phyloP scores from a whole-genome alignment of 805 yeast genomes.

The Myxozyma udenii region DNA sequence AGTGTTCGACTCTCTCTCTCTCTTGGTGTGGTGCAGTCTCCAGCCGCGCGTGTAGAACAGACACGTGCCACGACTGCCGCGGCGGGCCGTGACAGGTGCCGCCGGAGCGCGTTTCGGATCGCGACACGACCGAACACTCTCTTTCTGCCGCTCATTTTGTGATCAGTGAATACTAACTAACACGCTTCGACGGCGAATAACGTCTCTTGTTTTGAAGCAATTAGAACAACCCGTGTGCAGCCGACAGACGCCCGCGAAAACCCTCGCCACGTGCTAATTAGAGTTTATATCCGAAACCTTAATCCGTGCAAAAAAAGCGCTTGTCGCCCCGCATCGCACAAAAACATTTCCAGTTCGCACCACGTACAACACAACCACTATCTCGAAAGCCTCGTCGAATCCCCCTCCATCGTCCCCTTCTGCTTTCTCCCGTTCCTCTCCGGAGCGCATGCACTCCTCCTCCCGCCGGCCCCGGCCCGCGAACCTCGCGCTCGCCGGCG shows the following conservation, averaged over 20 bases:
- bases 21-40: not conserved
- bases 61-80: not conserved
- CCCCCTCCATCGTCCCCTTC: not conserved
- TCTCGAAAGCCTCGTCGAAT: not conserved
- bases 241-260: too few relatives aligned
- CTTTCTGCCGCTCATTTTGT: too few relatives aligned
- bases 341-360: not conserved
- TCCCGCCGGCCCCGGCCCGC: conserved; percentile 35
- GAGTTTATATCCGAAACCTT: too few relatives aligned
- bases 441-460: conserved; percentile 4
- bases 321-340: not conserved
- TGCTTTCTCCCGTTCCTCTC: not conserved
- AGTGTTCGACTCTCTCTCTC: too few relatives aligned
- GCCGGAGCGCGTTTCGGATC: not conserved
- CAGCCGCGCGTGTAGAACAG: not conserved
- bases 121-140: not conserved
- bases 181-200: too few relatives aligned
- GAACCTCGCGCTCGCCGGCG: conserved; percentile 16
- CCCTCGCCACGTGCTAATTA: too few relatives aligned
- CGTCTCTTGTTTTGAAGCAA: too few relatives aligned
- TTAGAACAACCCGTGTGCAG: too few relatives aligned
- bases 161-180: too few relatives aligned
- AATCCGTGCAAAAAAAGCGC: too few relatives aligned
- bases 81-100: not conserved
- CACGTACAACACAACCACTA: not conserved